Base-by-base conservation (phyloP, 345 rosid species). In the Linum trigynum region DNA sequence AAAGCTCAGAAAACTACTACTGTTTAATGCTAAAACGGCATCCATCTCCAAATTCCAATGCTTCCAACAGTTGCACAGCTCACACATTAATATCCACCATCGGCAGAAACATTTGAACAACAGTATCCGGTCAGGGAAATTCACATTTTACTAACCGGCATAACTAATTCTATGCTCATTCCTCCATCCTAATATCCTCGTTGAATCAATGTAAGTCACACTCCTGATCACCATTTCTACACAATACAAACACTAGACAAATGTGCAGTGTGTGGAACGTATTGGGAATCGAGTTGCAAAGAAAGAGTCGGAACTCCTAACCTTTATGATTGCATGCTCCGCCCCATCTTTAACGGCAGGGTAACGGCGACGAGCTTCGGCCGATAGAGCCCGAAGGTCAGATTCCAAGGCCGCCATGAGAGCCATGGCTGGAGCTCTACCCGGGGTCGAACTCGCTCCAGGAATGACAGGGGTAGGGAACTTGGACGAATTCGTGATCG, bases 271-370 rank as follows among this genome's bases (percentile, higher is more conserved):
- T 9, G 14, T 48, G 3, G 3, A 9, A 1, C 11, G 11, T 48
- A 9, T 23, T 48, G 53, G 14, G 14, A 48, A 12, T 48, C 14
- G 53, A 48, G 14, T 48, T 48, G 53, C 53, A 48, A 23, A 12
- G 53, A 7, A 48, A 5, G 14, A 16, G 63, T 59, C 9, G 10
- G 37, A 71, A 68, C 4, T 7, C 32, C 61, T 37, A 16, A 90
- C 98, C 98, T 90, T 94, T 38, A 94, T 39, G 2, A 94, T 86
- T 12, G 97, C 97, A 76, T 94, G 99, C 64, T 94, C 97, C 1
- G 99, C 97, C 40, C 83, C 97, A 70, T 94, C 97, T 74, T 94
- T 90, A 48, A 94, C 86, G 58, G 95, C 85, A n/a, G 99, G 97
- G 57, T 84, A 78, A 37, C 96, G 84, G 68, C 99, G 88, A 64